Percentiles rank a stretch among this genome's conserved stretches.
These are phyloP conservation scores for Anthoceros angustus DNA, from an alignment of 225 moss, liverwort and hornwort genomes.

Conservation along the genomic window DNA sequence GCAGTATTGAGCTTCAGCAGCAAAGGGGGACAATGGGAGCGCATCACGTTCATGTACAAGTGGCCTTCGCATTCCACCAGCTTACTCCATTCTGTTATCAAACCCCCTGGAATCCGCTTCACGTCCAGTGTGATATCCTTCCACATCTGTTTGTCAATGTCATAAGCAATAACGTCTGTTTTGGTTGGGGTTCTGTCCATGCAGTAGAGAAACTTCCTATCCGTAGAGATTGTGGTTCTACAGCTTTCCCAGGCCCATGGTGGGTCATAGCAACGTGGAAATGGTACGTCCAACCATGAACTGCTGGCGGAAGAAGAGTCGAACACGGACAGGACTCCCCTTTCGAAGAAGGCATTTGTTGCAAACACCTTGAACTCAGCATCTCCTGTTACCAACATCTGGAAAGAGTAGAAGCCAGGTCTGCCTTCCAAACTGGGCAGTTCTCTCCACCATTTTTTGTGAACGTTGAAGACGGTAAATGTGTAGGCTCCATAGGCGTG, in stretches of 20 bases:
- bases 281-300: neutral
- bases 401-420: constrained; percentile 1
- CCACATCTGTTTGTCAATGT: neutral
- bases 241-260: constrained; percentile 1
- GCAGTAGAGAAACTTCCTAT: neutral
- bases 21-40: neutral
- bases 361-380: neutral
- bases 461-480: neutral
- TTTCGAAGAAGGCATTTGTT: neutral
- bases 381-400: constrained; percentile 1
- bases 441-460: neutral
- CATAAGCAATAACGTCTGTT: neutral
- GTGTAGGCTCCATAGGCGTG: constrained; percentile 2
- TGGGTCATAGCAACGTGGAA: constrained; percentile 1
- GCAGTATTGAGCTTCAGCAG: neutral
- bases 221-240: neutral
- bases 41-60: constrained; percentile 2
- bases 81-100: neutral
- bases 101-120: neutral
- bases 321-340: neutral
- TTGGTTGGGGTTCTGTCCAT: neutral
- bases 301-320: neutral
- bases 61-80: constrained; percentile 2
- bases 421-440: neutral
- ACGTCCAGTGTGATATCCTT: neutral